Evolutionary conservation across 192 early-diverging fungal species (phyloP).

Genomic region (Linnemannia zychae): DNA sequence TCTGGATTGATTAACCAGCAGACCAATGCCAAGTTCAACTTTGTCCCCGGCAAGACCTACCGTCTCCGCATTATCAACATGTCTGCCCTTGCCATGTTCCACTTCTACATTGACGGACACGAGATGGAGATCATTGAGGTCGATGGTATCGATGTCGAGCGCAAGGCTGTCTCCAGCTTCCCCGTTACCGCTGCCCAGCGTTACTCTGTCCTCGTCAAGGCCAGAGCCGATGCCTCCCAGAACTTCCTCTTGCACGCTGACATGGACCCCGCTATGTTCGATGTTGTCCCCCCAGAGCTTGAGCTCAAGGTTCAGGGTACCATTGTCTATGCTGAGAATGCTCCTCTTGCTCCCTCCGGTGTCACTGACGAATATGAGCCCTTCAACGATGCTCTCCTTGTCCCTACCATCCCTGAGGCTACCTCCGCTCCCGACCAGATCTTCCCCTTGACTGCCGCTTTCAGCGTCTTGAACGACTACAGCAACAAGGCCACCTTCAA

Average conservation of each 20-base stretch:
- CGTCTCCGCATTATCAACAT: slow-evolving; percentile 88
- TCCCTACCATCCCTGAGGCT: slow-evolving; percentile 59
- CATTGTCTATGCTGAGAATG: slow-evolving; percentile 63
- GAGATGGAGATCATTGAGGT: slow-evolving; percentile 84
- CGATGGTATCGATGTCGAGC: slow-evolving; percentile 79
- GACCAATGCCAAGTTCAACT: slow-evolving; percentile 63
- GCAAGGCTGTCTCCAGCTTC: slow-evolving; percentile 66
- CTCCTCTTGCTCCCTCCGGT: slow-evolving; percentile 32
- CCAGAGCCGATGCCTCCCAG: slow-evolving; percentile 65
- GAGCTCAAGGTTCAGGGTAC: slow-evolving; percentile 71
- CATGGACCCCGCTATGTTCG: slow-evolving; percentile 85
- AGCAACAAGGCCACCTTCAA: slow-evolving; percentile 89
- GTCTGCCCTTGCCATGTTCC: slow-evolving; percentile 81
- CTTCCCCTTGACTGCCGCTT: slow-evolving; percentile 69
- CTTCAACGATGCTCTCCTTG: slow-evolving; percentile 70
- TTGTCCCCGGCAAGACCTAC: slow-evolving; percentile 85
- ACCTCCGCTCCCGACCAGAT: slow-evolving; percentile 62
- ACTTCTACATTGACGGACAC: slow-evolving; percentile 86
- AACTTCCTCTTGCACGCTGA: slow-evolving; percentile 85
- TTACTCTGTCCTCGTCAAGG: slow-evolving; percentile 83
- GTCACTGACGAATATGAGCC: slow-evolving; percentile 55
- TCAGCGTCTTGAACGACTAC: slow-evolving; percentile 77
- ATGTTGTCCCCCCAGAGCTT: slow-evolving; percentile 69
- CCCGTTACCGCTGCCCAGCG: slow-evolving; percentile 82
- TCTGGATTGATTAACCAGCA: slow-evolving; percentile 76